Percentiles rank a stretch among this genome's conserved stretches.
Conservation (phyloP, 352 stramenopile genomes). For the Globisporangium iwayamae region DNA sequence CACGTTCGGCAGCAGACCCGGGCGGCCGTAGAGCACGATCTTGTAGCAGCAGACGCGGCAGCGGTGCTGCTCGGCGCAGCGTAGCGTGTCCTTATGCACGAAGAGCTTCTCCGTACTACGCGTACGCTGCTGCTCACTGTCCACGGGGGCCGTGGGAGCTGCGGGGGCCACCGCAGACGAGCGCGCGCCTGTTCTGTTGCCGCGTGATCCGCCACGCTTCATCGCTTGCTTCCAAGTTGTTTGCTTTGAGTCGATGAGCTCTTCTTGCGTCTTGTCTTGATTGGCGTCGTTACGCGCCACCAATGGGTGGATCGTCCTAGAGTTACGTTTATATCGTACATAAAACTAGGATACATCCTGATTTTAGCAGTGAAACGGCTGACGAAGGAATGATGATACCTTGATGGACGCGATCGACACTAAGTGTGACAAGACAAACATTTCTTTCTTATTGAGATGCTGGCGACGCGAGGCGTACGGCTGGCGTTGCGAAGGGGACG, state of each 20-base stretch:
- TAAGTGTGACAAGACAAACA: too few relatives aligned
- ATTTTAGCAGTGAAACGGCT: not conserved
- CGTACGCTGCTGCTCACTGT: slow-evolving; percentile 19
- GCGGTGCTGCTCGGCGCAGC: slow-evolving; percentile 54
- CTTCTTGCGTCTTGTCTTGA: not conserved
- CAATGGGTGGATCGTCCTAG: slow-evolving; percentile 1
- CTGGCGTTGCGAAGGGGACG: not conserved
- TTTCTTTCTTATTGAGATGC: not conserved
- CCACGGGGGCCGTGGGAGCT: not conserved
- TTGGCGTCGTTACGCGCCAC: not conserved
- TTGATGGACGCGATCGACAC: too few relatives aligned
- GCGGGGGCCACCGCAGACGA: not conserved
- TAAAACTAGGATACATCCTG: not conserved
- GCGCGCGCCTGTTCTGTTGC: not conserved
- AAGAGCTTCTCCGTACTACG: slow-evolving; percentile 55
- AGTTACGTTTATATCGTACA: not conserved
- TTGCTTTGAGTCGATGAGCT: not conserved
- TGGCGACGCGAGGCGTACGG: not conserved
- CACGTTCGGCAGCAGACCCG: slow-evolving; percentile 63
- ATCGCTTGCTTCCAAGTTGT: not conserved
- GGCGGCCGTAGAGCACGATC: slow-evolving; percentile 59
- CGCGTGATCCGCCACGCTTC: not conserved
- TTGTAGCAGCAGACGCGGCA: slow-evolving; percentile 89
- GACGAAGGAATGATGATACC: not conserved
- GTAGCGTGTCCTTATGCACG: slow-evolving; percentile 64